Evolutionary conservation across 2,329 filamentous ascomycete species (phyloP), one percentile per base, ranked within the genome.

Genomic region (Stachybotrys elegans): DNA sequence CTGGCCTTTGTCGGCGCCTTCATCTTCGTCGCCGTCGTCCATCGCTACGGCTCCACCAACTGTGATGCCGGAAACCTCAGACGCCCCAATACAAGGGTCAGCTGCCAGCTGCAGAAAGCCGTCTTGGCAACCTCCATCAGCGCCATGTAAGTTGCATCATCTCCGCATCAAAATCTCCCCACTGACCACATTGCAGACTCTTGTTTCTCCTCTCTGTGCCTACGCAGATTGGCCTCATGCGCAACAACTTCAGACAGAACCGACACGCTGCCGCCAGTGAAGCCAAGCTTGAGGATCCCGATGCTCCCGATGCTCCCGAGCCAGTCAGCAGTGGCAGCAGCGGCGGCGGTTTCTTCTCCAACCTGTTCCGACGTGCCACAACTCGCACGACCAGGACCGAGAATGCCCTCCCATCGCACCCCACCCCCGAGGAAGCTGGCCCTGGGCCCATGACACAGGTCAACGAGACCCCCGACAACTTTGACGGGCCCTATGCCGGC

Each of bases 21-120:
- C 71, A 79, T 94, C 58, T 94, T 90, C 58, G 79, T 96, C 47
- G 88, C 90, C 1, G 72, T 84, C 40, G 74, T 88, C 50, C 91
- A 87, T 47, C 78, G 85, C 29, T 67, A 78, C 44, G 90, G 90
- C 29, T 79, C 80, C 1, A 66, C 75, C 48, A 76, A 68, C 40
- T 96, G 91, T 70, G 59, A 48, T 14, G n/a, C n/a, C n/a, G 72
- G 67, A 13, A 68, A 68, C 14, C 74, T 47, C 69, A 75, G 39
- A 92, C 82, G 14, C 81, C 81, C 6, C 79, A 92, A 43, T 90
- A 90, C 29, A 72, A 61, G 4, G 87, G 85, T 6, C 65, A 81
- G 84, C 1, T 96, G 91, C 71, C 74, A 74, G 47, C 70, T 95
- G 53, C 81, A 95, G 67, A 88, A 83, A 40, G 89, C 84, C 36